phyloP scores from a whole-genome alignment of 139 green algal genomes.

The Eudorina sp. region DNA sequence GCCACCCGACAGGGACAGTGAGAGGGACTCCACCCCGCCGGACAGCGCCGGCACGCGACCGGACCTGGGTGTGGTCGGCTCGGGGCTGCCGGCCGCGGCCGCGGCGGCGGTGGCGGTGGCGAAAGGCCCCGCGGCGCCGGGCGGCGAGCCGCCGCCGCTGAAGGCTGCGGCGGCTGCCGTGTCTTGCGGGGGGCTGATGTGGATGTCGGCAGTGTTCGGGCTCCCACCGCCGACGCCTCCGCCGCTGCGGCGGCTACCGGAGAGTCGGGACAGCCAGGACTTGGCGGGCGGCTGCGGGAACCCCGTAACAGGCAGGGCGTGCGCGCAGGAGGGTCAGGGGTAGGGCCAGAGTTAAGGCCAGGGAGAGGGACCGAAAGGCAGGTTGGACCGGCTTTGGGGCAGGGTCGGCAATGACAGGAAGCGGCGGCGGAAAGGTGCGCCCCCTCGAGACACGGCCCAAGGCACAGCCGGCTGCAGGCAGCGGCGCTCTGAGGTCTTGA shows the following conservation, averaged over 20 bases:
- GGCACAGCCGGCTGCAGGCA: too few species aligned
- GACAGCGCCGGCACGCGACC: not conserved
- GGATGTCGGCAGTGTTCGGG: too few species aligned
- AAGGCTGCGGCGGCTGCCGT: too few species aligned
- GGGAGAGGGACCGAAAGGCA: not conserved
- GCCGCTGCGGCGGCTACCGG: not conserved
- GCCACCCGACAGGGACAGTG: not conserved
- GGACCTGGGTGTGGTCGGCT: not conserved
- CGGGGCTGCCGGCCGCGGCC: conserved; percentile 1
- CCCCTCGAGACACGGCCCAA: not conserved
- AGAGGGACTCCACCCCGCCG: not conserved
- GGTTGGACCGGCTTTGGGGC: not conserved
- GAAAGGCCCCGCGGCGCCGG: not conserved
- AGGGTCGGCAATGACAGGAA: not conserved
- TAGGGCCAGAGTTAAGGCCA: not conserved
- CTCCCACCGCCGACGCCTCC: too few species aligned
- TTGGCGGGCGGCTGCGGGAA: not conserved
- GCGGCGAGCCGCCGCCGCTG: not conserved
- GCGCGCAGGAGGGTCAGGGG: not conserved
- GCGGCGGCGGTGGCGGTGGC: not conserved
- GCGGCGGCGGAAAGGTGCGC: not conserved
- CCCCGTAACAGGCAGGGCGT: not conserved
- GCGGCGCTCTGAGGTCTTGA: too few species aligned
- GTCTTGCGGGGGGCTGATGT: too few species aligned
- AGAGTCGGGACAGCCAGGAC: not conserved